Base-by-base conservation (phyloP, 1,284 basidiomycete genomes). In the Apiotrichum gracile region DNA sequence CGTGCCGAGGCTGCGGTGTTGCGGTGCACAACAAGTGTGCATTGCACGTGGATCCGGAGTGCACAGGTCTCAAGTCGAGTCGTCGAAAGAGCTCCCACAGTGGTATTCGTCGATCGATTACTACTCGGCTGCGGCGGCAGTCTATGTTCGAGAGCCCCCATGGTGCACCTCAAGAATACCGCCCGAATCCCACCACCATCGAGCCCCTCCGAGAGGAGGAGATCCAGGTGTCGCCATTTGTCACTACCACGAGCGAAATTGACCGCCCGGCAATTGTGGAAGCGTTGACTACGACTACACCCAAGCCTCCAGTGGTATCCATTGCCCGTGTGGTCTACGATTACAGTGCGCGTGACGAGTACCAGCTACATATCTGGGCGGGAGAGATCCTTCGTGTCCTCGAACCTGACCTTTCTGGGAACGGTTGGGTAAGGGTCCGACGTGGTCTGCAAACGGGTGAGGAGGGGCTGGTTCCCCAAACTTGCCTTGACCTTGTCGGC, bases 131-230 rank as follows among this genome's bases (percentile, higher is more conserved):
- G 2, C 54, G 57, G 19, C 42, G 49, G 14, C 17, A 35, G 37
- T 49, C 46, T 6, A 31, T 50, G 47, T 48, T 48, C 44, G 56
- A 58, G 33, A 48, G 50, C 17, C 48, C 53, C 5, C 51, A 53
- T 41, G 58, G 55, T n/a, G 54, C 49, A 16, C 54, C 57, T 21
- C 43, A 48, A 27, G 52, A 49, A 19, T 39, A 41, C 24, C 37
- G 35, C 25, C 39, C 51, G 2, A 25, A 34, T 7, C 42, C 51
- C 1, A 42, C 38, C 13, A 40, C 26, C 9, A 47, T 40, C 14
- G 55, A 62, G 43, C 61, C 61, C 2, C 42, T 62, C 3, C 54
- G 57, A 16, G 61, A 60, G 31, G 57, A 56, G 33, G 61, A 62
- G 34, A 26, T 49, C 21, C 51, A 53, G 9, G 55, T 62, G 8